Percentiles rank a stretch among this genome's conserved stretches.
These are phyloP conservation scores for Leptoxyphium fumago DNA, from an alignment of 2,329 filamentous ascomycete genomes.

Conservation along the genomic window DNA sequence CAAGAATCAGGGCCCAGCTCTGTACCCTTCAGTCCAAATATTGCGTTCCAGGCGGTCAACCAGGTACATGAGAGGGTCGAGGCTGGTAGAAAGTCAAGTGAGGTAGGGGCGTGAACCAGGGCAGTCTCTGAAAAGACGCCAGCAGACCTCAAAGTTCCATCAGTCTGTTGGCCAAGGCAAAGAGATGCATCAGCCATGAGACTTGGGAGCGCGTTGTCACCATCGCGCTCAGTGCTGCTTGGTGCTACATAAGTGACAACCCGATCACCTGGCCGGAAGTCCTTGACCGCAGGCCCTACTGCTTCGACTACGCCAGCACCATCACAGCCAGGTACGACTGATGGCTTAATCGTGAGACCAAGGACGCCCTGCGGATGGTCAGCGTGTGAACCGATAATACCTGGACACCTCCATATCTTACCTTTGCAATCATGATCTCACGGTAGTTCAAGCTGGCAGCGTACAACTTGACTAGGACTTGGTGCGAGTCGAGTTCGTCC, in stretches of 20 bases:
- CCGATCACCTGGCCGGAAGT: conserved; percentile 43
- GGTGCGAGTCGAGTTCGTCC: too few relatives aligned
- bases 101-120: conserved; percentile 48
- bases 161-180: conserved; percentile 47
- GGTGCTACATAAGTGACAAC: conserved; percentile 32
- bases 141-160: conserved; percentile 55
- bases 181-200: conserved; percentile 31
- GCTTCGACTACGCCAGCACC: conserved; percentile 37
- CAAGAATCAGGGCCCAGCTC: conserved; percentile 24
- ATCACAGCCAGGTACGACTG: conserved; percentile 34
- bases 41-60: conserved; percentile 37
- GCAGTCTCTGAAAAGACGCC: conserved; percentile 53
- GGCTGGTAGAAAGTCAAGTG: conserved; percentile 33
- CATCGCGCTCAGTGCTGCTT: conserved; percentile 2
- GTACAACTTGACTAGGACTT: conserved; percentile 6
- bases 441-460: conserved; percentile 35
- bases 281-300: conserved; percentile 40
- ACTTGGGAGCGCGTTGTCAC: too few relatives aligned
- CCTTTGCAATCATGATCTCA: conserved; percentile 33
- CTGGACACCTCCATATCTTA: conserved; percentile 21
- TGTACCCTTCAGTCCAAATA: conserved; percentile 33
- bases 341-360: conserved; percentile 20
- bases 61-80: conserved; percentile 33
- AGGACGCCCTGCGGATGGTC: conserved; percentile 11
- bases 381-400: too few relatives aligned